Base-by-base conservation (phyloP, 441 rosid genomes). In the Raphanus hybrid region DNA sequence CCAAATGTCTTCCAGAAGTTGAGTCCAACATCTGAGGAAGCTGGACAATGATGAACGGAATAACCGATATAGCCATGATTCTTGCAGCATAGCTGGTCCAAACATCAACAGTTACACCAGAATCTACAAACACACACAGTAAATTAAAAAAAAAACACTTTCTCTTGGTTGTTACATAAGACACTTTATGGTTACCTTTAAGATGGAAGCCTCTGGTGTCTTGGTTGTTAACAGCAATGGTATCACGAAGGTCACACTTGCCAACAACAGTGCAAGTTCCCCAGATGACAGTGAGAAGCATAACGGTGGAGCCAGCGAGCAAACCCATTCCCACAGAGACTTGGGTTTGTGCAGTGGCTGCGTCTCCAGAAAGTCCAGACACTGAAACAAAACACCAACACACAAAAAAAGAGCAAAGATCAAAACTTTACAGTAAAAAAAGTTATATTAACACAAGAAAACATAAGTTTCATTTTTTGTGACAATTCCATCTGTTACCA, bases 271-370 rank as follows among this genome's bases (percentile, higher is more conserved):
- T 82, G 71, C 99, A 95, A 29, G 94, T 82, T 61, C 99, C 99
- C 99, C 99, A 95, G 45, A 92, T 89, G 7, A 91, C 75, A 4
- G 99, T 95, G 50, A 89, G 81, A 23, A 95, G 97, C 97, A 95
- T 91, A 52, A 95, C 98, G 1, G 98, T 95, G 11, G 98, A 92
- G 6, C 98, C 99, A 58, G 99, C 99, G 6, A 95, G 80, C 85
- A 95, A 84, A 26, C 99, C 99, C 99, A 95, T 95, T 66, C 99
- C 99, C 9, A 95, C 89, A 5, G 98, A 88, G 54, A 95, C 99
- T 83, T 95, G 97, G 78, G 83, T 86, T 78, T 95, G 99, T 48
- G 99, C 99, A 41, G 86, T 85, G 82, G 77, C 80, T 4, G 77
- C 64, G 34, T 85, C 87, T 74, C 99, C 99, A 66, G 98, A 91